phyloP scores from a whole-genome alignment of 306 rosid genomes.

The Delonix regia region DNA sequence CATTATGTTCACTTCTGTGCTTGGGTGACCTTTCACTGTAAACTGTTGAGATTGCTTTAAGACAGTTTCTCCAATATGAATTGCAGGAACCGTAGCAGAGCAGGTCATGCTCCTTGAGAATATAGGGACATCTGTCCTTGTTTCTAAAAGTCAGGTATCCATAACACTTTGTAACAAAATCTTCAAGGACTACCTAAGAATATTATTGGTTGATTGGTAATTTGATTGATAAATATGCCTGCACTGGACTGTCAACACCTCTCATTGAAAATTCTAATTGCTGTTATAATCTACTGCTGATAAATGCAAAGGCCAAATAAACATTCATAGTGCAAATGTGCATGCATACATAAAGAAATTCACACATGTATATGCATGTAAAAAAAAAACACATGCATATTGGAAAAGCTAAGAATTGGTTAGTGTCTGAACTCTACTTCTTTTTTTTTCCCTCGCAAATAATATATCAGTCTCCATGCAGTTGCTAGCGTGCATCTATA shows the following conservation, averaged over 20 bases:
- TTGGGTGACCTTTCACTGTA: slow-evolving; percentile 19
- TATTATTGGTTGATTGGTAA: slow-evolving; percentile 1
- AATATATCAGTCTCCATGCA: slow-evolving; percentile 28
- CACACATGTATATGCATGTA: slow-evolving; percentile 17
- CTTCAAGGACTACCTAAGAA: neutral
- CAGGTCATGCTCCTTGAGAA: slow-evolving; percentile 98
- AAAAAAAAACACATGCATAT: slow-evolving; percentile 28
- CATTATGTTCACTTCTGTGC: neutral
- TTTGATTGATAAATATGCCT: slow-evolving; percentile 25
- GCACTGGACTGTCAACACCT: neutral
- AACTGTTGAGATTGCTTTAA: slow-evolving; percentile 14
- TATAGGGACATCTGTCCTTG: slow-evolving; percentile 95
- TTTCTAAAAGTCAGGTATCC: slow-evolving; percentile 85
- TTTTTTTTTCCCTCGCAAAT: neutral
- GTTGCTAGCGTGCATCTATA: slow-evolving; percentile 21
- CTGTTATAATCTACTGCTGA: slow-evolving; percentile 18
- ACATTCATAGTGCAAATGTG: slow-evolving; percentile 4
- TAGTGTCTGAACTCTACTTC: neutral
- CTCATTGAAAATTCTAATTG: neutral
- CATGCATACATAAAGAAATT: slow-evolving; percentile 3
- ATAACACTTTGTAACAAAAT: neutral
- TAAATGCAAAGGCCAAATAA: slow-evolving; percentile 1
- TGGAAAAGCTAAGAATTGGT: slow-evolving; percentile 3
- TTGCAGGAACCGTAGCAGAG: slow-evolving; percentile 85
- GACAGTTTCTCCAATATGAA: slow-evolving; percentile 28